A percentile compares a stretch with the other conserved stretches of the same genome.
Conservation (phyloP, 1,139 yeast species). For the Taphrina flavorubra region DNA sequence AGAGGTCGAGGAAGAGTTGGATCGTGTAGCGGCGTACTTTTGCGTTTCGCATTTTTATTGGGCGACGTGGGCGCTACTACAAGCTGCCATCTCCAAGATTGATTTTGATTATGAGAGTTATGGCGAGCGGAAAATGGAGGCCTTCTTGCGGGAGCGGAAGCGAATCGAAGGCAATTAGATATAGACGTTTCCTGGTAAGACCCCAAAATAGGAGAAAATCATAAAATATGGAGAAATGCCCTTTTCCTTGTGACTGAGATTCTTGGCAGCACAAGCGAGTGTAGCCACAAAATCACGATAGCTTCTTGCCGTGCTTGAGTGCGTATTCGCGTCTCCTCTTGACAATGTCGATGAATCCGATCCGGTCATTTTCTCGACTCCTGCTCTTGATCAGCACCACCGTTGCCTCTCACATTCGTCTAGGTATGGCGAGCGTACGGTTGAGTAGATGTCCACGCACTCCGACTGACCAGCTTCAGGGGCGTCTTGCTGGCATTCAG, state of each 20-base stretch:
- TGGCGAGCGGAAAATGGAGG: constrained; percentile 26
- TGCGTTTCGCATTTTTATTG: constrained; percentile 39
- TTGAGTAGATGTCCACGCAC: constrained; percentile 33
- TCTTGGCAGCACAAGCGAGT: too few species aligned
- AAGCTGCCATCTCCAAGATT: constrained; percentile 69
- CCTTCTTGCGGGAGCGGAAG: constrained; percentile 13
- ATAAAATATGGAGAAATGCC: too few species aligned
- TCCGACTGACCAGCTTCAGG: constrained; percentile 27
- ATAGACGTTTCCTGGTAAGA: background rate
- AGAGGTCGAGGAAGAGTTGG: constrained; percentile 5
- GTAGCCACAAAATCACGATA: background rate
- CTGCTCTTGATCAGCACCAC: background rate
- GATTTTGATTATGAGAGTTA: constrained; percentile 69
- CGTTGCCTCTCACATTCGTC: background rate
- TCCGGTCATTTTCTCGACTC: constrained; percentile 12
- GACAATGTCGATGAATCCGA: constrained; percentile 30
- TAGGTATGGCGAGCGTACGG: background rate
- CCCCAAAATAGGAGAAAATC: background rate
- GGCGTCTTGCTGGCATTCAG: constrained; percentile 19
- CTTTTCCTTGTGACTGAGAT: too few species aligned
- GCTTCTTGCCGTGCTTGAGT: constrained; percentile 13
- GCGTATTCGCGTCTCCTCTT: constrained; percentile 32
- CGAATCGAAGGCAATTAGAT: background rate
- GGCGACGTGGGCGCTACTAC: constrained; percentile 83
- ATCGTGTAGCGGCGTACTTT: constrained; percentile 17